Evolutionary conservation across 805 yeast genomes (phyloP).

Genomic region (Yamadazyma kitorensis): DNA sequence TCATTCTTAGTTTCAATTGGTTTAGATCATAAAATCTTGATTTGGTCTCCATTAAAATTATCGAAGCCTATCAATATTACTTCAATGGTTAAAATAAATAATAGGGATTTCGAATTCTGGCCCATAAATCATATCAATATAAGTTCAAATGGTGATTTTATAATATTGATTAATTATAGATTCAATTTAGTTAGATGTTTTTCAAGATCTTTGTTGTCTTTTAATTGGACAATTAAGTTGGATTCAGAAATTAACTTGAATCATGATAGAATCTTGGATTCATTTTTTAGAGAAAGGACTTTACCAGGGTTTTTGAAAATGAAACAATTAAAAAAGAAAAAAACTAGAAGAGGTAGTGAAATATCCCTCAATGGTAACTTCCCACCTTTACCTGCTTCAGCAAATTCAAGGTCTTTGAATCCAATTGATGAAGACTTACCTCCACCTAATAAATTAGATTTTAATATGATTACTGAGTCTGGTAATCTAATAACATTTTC

Average conservation of each 20-base stretch:
- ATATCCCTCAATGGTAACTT: conserved; percentile 35
- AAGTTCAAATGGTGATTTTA: conserved; percentile 57
- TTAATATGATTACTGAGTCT: conserved; percentile 48
- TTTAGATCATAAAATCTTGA: conserved; percentile 64
- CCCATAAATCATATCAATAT: conserved; percentile 59
- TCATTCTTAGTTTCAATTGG: conserved; percentile 71
- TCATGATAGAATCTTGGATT: conserved; percentile 43
- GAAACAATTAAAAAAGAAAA: conserved; percentile 19
- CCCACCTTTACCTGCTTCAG: conserved; percentile 18
- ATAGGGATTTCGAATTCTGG: conserved; percentile 42
- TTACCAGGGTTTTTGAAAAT: conserved; percentile 43
- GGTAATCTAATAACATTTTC: conserved; percentile 51
- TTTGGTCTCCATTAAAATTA: conserved; percentile 65
- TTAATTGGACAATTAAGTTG: conserved; percentile 52
- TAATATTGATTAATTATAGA: conserved; percentile 51
- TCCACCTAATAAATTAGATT: conserved; percentile 34
- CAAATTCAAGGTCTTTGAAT: too few species aligned
- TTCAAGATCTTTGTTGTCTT: conserved; percentile 52
- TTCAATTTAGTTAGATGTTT: conserved; percentile 57
- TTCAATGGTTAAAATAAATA: conserved; percentile 24
- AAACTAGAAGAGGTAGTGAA: conserved; percentile 32
- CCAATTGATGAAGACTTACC: conserved; percentile 3
- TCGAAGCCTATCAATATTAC: conserved; percentile 24
- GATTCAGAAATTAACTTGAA: conserved; percentile 15
- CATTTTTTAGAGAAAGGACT: conserved; percentile 60